Percentiles rank a stretch among this genome's conserved stretches.
Evolutionary conservation across 2,329 filamentous ascomycete genomes (phyloP).

Genomic region (Pseudopithomyces chartarum): DNA sequence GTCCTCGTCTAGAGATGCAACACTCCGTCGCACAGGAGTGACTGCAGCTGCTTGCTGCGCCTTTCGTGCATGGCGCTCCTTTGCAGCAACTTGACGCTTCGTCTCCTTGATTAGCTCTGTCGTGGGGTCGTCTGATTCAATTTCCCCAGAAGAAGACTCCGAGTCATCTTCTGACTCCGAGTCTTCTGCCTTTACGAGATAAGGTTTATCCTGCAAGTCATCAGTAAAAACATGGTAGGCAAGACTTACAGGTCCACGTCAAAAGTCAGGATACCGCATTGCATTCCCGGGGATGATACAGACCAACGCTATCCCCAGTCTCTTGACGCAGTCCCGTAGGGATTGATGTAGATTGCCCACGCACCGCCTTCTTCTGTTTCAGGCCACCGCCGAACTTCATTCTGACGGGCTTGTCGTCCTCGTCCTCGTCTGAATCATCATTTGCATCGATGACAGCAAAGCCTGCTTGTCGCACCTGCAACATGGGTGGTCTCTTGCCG

Average conservation of each 20-base stretch:
- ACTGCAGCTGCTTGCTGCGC: conserved; percentile 56
- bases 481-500: conserved; percentile 43
- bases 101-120: conserved; percentile 52
- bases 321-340: conserved; percentile 5
- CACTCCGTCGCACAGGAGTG: conserved; percentile 55
- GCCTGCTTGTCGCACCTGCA: conserved; percentile 65
- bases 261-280: neutral
- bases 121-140: conserved; percentile 50
- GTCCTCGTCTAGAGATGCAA: conserved; percentile 68
- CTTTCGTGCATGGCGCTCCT: conserved; percentile 50
- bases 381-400: conserved; percentile 59
- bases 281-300: neutral
- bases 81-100: conserved; percentile 51
- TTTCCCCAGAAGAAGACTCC: conserved; percentile 43
- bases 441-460: conserved; percentile 58
- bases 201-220: conserved; percentile 24
- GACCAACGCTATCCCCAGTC: neutral
- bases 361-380: conserved; percentile 31
- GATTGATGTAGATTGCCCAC: conserved; percentile 9
- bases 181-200: conserved; percentile 23
- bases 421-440: conserved; percentile 41
- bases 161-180: conserved; percentile 33
- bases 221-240: conserved; percentile 13
- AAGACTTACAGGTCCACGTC: conserved; percentile 3
- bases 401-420: conserved; percentile 40